Conservation (phyloP, 345 rosid genomes). For the Aquilaria yunnanensis region DNA sequence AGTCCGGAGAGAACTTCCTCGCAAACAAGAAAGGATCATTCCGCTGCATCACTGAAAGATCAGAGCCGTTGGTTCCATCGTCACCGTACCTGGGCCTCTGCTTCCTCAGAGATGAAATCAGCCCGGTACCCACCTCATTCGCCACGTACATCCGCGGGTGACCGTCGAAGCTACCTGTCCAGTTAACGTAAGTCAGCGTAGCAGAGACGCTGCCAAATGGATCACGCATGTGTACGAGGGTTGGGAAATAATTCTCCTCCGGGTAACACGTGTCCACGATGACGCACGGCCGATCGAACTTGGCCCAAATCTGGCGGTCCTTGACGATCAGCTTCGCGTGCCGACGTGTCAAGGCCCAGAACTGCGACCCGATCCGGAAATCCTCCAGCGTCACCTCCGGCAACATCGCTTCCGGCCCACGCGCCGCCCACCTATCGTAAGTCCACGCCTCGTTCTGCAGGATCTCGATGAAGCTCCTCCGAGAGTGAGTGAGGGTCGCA, state of each 20-base stretch:
- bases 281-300: slow-evolving; percentile 55
- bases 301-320: slow-evolving; percentile 52
- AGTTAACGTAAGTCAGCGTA: slow-evolving; percentile 80
- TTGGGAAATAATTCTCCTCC: slow-evolving; percentile 69
- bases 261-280: slow-evolving; percentile 57
- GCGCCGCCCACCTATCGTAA: slow-evolving; percentile 72
- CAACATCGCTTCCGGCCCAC: slow-evolving; percentile 60
- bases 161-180: slow-evolving; percentile 43
- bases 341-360: slow-evolving; percentile 63
- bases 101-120: slow-evolving; percentile 35
- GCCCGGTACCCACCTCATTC: slow-evolving; percentile 43
- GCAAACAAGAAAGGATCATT: slow-evolving; percentile 59
- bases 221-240: slow-evolving; percentile 56
- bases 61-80: slow-evolving; percentile 38
- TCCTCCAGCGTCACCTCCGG: slow-evolving; percentile 67
- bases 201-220: slow-evolving; percentile 51
- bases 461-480: slow-evolving; percentile 67
- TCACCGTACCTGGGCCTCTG: slow-evolving; percentile 47
- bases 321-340: slow-evolving; percentile 62
- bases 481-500: slow-evolving; percentile 28
- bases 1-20: slow-evolving; percentile 47
- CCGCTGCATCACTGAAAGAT: slow-evolving; percentile 19
- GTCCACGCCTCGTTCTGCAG: slow-evolving; percentile 45
- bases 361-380: slow-evolving; percentile 83
- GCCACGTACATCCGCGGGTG: slow-evolving; percentile 59